Conservation (phyloP, 164 flowering plant genomes). For the Stephania japonica region DNA sequence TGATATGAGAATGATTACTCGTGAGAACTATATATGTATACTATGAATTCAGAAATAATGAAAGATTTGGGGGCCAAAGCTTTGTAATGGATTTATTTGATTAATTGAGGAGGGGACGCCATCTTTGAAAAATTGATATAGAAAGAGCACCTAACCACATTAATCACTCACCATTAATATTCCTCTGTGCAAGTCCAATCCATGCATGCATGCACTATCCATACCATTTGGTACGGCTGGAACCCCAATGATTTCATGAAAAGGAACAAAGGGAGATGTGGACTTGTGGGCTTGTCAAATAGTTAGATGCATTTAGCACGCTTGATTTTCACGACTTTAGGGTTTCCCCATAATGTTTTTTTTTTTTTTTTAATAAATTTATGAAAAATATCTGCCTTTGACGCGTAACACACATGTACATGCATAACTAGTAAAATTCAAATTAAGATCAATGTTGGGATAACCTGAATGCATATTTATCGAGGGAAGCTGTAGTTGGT, state of each 20-base stretch:
- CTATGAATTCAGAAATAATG: too few species aligned
- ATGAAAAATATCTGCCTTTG: too few species aligned
- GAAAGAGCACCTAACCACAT: conserved; percentile 16
- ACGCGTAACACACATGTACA: too few species aligned
- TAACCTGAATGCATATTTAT: too few species aligned
- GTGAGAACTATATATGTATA: too few species aligned
- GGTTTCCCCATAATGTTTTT: neutral
- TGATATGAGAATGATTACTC: neutral
- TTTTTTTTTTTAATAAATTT: too few species aligned
- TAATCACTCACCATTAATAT: neutral
- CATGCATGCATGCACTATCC: conserved; percentile 11
- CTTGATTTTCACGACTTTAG: too few species aligned
- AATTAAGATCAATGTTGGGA: too few species aligned
- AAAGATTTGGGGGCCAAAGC: neutral
- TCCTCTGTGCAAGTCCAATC: neutral
- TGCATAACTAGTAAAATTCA: too few species aligned
- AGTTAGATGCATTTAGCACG: neutral
- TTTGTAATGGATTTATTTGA: neutral
- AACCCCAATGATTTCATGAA: conserved; percentile 1
- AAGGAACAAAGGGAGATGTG: conserved; percentile 9
- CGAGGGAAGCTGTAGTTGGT: too few species aligned
- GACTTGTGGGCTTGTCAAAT: neutral
- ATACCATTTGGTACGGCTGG: neutral
- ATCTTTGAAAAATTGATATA: neutral
- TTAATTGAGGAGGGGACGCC: neutral